A percentile compares a stretch with the other conserved stretches of the same genome.
Evolutionary conservation across 805 yeast species (phyloP).

Genomic region (Pichia cabralensis): DNA sequence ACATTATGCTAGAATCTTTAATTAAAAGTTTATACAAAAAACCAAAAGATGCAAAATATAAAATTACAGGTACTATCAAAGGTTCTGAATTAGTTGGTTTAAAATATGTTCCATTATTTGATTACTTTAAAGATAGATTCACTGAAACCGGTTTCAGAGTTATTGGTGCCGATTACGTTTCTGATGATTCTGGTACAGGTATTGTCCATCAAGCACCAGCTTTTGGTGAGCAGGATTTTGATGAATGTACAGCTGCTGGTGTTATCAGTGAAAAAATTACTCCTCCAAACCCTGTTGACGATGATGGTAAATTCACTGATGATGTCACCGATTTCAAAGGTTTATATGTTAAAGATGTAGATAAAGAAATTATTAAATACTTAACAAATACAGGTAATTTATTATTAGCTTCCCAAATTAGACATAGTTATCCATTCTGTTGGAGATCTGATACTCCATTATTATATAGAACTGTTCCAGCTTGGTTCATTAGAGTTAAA

Average conservation of each 20-base stretch:
- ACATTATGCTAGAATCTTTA: slow-evolving; percentile 76
- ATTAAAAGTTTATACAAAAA: slow-evolving; percentile 83
- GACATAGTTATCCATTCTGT: slow-evolving; percentile 98
- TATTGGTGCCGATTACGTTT: slow-evolving; percentile 73
- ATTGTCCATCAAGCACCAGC: slow-evolving; percentile 98
- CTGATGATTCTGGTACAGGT: slow-evolving; percentile 97
- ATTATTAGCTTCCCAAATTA: slow-evolving; percentile 69
- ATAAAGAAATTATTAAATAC: slow-evolving; percentile 76
- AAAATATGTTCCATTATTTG: slow-evolving; percentile 75
- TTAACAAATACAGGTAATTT: slow-evolving; percentile 71
- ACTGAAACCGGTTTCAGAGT: slow-evolving; percentile 76
- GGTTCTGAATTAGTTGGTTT: slow-evolving; percentile 76
- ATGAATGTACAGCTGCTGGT: slow-evolving; percentile 67
- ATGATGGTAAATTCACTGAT: slow-evolving; percentile 71
- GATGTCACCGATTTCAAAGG: slow-evolving; percentile 74
- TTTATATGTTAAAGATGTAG: slow-evolving; percentile 90
- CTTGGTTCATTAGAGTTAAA: slow-evolving; percentile 93
- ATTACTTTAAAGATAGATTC: slow-evolving; percentile 68
- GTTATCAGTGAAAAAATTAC: slow-evolving; percentile 55
- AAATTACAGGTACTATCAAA: slow-evolving; percentile 66
- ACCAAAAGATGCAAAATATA: slow-evolving; percentile 82
- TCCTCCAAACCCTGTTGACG: slow-evolving; percentile 95
- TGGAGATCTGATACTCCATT: slow-evolving; percentile 99
- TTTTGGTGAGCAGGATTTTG: slow-evolving; percentile 97
- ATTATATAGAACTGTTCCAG: slow-evolving; percentile 91